These are phyloP conservation scores for Shiraia bambusicola DNA, from an alignment of 2,329 filamentous ascomycete species.

Conservation along the genomic window DNA sequence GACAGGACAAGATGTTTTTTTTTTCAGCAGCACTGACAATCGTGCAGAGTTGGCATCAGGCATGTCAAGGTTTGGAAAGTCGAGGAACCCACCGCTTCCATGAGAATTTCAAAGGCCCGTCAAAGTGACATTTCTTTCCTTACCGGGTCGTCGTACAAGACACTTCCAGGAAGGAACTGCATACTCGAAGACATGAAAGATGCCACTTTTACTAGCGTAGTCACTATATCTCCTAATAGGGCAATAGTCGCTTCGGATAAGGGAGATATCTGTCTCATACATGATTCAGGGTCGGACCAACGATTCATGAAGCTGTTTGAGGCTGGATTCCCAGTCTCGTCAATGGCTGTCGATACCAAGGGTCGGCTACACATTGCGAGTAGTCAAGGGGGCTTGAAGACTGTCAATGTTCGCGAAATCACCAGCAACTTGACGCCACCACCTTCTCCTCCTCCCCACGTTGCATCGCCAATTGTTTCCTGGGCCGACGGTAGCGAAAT, in stretches of 20 bases:
- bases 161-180: slow-evolving; percentile 83
- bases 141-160: slow-evolving; percentile 52
- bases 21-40: background rate
- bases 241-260: slow-evolving; percentile 84
- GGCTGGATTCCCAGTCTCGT: slow-evolving; percentile 67
- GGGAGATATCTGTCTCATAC: slow-evolving; percentile 85
- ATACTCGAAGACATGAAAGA: slow-evolving; percentile 80
- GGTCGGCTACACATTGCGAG: slow-evolving; percentile 69
- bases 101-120: slow-evolving; percentile 47
- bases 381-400: slow-evolving; percentile 59
- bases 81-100: slow-evolving; percentile 61
- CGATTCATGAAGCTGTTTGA: slow-evolving; percentile 68
- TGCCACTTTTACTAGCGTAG: slow-evolving; percentile 77
- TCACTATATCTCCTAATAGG: slow-evolving; percentile 68
- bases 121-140: slow-evolving; percentile 49
- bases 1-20: background rate
- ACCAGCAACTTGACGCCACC: slow-evolving; percentile 33
- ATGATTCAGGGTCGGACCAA: slow-evolving; percentile 72
- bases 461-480: slow-evolving; percentile 34
- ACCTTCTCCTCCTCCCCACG: slow-evolving; percentile 39
- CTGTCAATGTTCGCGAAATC: slow-evolving; percentile 45
- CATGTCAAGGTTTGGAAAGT: slow-evolving; percentile 94
- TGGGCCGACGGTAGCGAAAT: slow-evolving; percentile 34
- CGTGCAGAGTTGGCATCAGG: slow-evolving; percentile 67
- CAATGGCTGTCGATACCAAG: slow-evolving; percentile 62